Evolutionary conservation across 140 eudicot genomes (phyloP), one percentile per base, ranked within the genome.

Genomic region (Flaveria floridana): DNA sequence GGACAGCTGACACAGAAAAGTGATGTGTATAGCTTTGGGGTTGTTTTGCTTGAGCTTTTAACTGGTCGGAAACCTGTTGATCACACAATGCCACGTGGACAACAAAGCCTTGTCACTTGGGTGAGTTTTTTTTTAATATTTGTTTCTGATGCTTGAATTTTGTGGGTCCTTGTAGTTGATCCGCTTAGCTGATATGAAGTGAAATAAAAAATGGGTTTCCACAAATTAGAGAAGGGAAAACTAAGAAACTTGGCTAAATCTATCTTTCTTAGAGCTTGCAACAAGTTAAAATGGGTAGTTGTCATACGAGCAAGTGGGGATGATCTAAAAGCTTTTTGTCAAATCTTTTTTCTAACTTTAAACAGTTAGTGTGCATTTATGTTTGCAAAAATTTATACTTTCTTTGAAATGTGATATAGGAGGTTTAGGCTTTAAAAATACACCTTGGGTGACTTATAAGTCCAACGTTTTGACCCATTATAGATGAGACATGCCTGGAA

Each of bases 51-150:
- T n/a, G 93, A 87, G 79, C 93, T 87, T 68, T 28, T 87, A 46
- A 87, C 89, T 15, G 93, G 93, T 50, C 83, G 93, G 53, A 87
- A 87, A 66, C 93, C 89, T 37, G 93, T 87, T 73, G 93, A 87
- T 76, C 89, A 87, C 81, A 87, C 93, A 19, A 87, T 86, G 95
- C 95, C 95, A 68, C 86, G 89, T 30, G 95, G 95, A 58, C 95
- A 89, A 39, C 89, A 86, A 57, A 84, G 86, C 77, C 95, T 89
- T 73, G 95, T 89, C 56, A 84, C 96, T 42, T 89, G 95, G 95
- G 95, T 87, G 52, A 83, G 86, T 65, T 15, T 61, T 20, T 2
- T 1, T 25, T 25, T 25, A 2, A 25, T 1, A 1, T 25, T 28
- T 28, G 4, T 28, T 28, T 26, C 2, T 28, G 34, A 28, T 28